Percentiles rank a stretch among this genome's conserved stretches.
Evolutionary conservation across 1,284 basidiomycete species (phyloP).

Genomic region (Sparassis latifolia): DNA sequence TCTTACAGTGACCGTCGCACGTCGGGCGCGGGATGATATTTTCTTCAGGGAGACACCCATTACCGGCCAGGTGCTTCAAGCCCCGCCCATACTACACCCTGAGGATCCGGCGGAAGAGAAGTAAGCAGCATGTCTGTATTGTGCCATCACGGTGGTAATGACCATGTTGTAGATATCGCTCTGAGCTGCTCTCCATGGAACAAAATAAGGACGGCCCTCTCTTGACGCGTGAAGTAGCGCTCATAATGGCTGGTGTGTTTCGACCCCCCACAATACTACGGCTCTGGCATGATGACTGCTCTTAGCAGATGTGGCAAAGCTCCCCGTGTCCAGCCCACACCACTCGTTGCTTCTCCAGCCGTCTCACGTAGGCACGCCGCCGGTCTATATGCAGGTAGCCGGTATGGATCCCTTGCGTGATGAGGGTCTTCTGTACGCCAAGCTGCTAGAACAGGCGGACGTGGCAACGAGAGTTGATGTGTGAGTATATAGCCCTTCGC

Average conservation of each 20-base stretch:
- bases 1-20: conserved; percentile 10
- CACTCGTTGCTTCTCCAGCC: conserved; percentile 12
- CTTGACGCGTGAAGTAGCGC: not conserved
- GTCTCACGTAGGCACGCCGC: conserved; percentile 12
- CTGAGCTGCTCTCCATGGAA: conserved; percentile 16
- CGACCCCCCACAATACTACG: not conserved
- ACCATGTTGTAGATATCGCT: conserved; percentile 10
- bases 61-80: conserved; percentile 14
- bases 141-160: no score
- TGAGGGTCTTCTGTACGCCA: conserved; percentile 17
- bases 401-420: conserved; percentile 18
- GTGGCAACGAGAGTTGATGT: conserved; percentile 14
- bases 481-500: conserved; percentile 6
- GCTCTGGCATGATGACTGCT: not conserved
- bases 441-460: conserved; percentile 13
- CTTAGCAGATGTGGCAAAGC: not conserved
- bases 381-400: conserved; percentile 15
- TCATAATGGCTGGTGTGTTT: not conserved
- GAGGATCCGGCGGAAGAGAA: conserved; percentile 1
- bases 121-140: not conserved
- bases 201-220: conserved; percentile 10
- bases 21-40: conserved; percentile 13
- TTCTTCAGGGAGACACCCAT: conserved; percentile 10
- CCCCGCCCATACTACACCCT: conserved; percentile 8
- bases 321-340: conserved; percentile 4